These are phyloP conservation scores for Coprinopsis sp. DNA, from an alignment of 768 basidiomycete genomes.

Conservation along the genomic window DNA sequence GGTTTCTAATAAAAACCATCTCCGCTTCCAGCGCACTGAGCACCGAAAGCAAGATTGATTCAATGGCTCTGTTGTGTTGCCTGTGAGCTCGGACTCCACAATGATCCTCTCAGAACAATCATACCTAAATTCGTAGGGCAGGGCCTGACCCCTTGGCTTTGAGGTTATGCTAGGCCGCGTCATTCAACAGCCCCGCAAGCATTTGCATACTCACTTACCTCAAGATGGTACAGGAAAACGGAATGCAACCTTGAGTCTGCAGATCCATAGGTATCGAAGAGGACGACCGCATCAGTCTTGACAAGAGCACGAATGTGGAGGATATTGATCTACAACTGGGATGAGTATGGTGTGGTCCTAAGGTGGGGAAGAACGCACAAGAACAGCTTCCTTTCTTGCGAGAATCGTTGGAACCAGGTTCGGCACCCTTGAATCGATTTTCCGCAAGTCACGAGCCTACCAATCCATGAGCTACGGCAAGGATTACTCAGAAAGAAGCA, in stretches of 20 bases:
- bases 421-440: constrained; percentile 91
- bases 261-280: constrained; percentile 91
- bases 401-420: constrained; percentile 95
- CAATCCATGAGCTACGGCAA: constrained; percentile 10
- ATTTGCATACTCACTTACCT: constrained; percentile 40
- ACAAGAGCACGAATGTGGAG: constrained; percentile 93
- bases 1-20: constrained; percentile 88
- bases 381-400: constrained; percentile 78
- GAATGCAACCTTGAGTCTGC: constrained; percentile 83
- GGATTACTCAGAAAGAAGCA: constrained; percentile 1
- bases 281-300: constrained; percentile 85
- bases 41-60: constrained; percentile 89
- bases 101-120: constrained; percentile 7
- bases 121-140: constrained; percentile 88
- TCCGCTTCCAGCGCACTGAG: constrained; percentile 92
- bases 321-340: constrained; percentile 67
- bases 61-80: constrained; percentile 66
- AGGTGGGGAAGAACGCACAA: constrained; percentile 46
- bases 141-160: constrained; percentile 61
- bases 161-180: constrained; percentile 63
- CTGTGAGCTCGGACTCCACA: constrained; percentile 4
- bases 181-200: constrained; percentile 2
- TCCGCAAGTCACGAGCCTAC: constrained; percentile 91
- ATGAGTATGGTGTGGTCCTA: constrained; percentile 5
- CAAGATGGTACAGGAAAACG: constrained; percentile 82